Evolutionary conservation across 164 flowering plant genomes (phyloP).

Genomic region (Magnolia kwangsiensis): DNA sequence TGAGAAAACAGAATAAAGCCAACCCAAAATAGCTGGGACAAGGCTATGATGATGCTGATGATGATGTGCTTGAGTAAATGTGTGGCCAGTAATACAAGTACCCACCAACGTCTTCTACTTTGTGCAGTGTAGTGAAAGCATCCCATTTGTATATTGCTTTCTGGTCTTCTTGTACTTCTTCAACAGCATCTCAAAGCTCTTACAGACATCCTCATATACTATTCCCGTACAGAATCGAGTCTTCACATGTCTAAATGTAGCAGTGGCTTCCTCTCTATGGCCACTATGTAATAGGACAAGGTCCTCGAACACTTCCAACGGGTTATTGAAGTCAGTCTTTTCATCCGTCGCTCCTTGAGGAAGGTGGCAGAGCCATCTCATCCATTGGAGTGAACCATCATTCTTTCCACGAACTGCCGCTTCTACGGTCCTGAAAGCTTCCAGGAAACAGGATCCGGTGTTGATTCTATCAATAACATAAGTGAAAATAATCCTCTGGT

Average conservation of each 20-base stretch:
- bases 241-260: slow-evolving; percentile 37
- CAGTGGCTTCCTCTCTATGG: slow-evolving; percentile 29
- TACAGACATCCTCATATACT: slow-evolving; percentile 34
- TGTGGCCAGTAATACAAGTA: background rate
- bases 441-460: slow-evolving; percentile 30
- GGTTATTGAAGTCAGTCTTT: slow-evolving; percentile 13
- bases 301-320: slow-evolving; percentile 16
- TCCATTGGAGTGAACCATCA: slow-evolving; percentile 43
- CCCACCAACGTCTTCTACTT: background rate
- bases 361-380: slow-evolving; percentile 56
- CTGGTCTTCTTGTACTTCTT: slow-evolving; percentile 52
- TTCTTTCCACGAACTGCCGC: slow-evolving; percentile 26
- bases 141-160: slow-evolving; percentile 62
- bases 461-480: slow-evolving; percentile 34
- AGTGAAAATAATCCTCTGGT: slow-evolving; percentile 38
- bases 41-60: background rate
- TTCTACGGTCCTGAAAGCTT: slow-evolving; percentile 31
- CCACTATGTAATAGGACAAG: slow-evolving; percentile 16
- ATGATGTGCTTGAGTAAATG: background rate
- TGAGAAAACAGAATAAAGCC: background rate
- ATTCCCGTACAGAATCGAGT: slow-evolving; percentile 45
- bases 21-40: background rate
- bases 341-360: slow-evolving; percentile 12
- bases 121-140: slow-evolving; percentile 57
- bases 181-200: slow-evolving; percentile 33